Base-by-base conservation (phyloP, 192 early-diverging fungal genomes). In the Mortierella alpina region DNA sequence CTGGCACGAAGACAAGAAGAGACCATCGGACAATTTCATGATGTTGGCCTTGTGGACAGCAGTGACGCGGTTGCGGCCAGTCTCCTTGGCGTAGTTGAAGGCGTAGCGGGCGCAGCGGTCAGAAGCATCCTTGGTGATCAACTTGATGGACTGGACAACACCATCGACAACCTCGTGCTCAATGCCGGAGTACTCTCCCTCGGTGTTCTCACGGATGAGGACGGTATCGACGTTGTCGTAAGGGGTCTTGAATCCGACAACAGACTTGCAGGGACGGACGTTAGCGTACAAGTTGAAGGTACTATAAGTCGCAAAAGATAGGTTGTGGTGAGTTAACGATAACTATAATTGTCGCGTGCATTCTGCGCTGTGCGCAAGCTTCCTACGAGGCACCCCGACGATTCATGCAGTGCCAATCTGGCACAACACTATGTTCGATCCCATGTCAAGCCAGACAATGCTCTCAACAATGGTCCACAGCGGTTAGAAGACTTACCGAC, bases 171-270 rank as follows among this genome's bases (percentile, higher is more conserved):
- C 95, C 83, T 90, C 65, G 86, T 98, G 96, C 87, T 99, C 97
- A 80, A 99, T 98, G 49, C 98, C 98, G 82, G 95, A 97, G 91
- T 99, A 99, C 88, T 99, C 98, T 72, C 98, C 98, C 87, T 99
- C 98, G 20, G 98, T 99, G 92, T 99, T 99, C 85, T 99, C 98
- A 83, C 98, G 95, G 84, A 99, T 99, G 72, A 99, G 89, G 51
- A 99, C 98, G 17, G 96, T 96, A 88, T 99, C 91, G 60, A 99
- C 98, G 82, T 98, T 92, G 71, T 95, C 93, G 82, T 98, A 98
- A 59, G 93, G 94, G 23, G 98, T 99, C 82, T 94, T 95, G 88
- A 92, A 99, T 12, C 98, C 98, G 47, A 92, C 92, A 80, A 99
- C 94, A n/a, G 93, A 94, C 83, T 94, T 93, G 92, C 96, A 99